phyloP scores from a whole-genome alignment of 2,329 filamentous ascomycete species.

The Alternaria arborescens region DNA sequence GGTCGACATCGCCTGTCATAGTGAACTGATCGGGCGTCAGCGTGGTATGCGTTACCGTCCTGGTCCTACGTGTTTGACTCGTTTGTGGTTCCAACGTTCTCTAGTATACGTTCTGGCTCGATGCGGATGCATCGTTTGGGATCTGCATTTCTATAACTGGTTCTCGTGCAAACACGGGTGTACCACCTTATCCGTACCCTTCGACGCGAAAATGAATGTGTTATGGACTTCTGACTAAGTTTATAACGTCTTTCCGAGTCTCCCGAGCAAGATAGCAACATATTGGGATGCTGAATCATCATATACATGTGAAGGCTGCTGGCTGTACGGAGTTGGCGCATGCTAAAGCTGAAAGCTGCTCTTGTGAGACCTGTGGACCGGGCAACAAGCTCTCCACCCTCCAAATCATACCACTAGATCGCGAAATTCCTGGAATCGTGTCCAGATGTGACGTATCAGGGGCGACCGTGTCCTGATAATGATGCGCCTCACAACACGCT shows the following conservation, averaged over 20 bases:
- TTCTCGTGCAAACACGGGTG: no score
- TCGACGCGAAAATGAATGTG: no score
- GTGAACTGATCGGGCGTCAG: neutral
- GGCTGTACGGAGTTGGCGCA: neutral
- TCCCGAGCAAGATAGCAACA: no score
- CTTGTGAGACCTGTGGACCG: neutral
- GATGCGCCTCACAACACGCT: neutral
- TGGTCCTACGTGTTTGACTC: neutral
- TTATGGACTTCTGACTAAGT: no score
- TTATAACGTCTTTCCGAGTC: no score
- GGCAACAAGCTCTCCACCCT: no score
- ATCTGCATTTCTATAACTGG: no score
- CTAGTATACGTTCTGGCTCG: neutral
- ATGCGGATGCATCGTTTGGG: neutral
- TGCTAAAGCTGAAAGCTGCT: neutral
- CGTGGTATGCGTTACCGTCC: neutral
- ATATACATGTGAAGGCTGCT: neutral
- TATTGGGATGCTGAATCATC: no score
- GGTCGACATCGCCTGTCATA: neutral
- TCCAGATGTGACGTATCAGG: neutral
- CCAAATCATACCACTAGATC: fast-evolving
- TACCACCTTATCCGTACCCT: no score
- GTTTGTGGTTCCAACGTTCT: neutral
- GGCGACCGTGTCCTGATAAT: neutral
- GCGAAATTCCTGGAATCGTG: neutral